Conservation (phyloP, 345 rosid genomes). For the Alliaria petiolata region DNA sequence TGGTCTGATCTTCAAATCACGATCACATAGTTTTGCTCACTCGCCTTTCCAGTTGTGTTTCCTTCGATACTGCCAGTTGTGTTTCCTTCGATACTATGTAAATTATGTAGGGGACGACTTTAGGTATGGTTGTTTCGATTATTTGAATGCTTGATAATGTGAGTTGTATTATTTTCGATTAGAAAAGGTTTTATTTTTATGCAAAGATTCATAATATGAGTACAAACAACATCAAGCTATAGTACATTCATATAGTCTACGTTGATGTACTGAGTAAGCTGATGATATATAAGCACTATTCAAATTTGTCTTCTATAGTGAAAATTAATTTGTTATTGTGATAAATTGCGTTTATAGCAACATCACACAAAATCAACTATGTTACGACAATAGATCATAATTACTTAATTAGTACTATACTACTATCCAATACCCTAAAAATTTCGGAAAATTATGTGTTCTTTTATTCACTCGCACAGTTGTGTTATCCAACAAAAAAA, state of each 20-base stretch:
- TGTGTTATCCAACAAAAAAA: background rate
- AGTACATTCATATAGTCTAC: background rate
- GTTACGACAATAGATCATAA: background rate
- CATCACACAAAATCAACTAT: background rate
- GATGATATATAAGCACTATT: background rate
- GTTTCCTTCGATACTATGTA: too few relatives aligned
- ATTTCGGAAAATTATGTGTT: background rate
- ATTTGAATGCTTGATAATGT: conserved; percentile 1
- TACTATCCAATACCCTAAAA: background rate
- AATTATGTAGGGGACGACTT: background rate
- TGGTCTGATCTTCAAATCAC: conserved; percentile 10
- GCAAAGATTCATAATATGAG: background rate
- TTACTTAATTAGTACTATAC: too few relatives aligned
- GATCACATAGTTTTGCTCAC: conserved; percentile 10
- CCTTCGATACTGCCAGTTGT: too few relatives aligned
- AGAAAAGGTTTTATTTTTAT: background rate
- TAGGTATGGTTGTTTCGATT: background rate
- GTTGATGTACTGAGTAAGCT: background rate
- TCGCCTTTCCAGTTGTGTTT: conserved; percentile 11
- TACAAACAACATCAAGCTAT: background rate
- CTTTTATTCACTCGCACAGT: conserved; percentile 20
- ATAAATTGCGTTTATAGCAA: background rate
- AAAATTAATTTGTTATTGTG: background rate
- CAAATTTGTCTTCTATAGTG: background rate
- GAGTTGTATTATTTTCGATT: background rate